Evolutionary conservation across 805 yeast genomes (phyloP).

Genomic region (Soucietia sequanensis): DNA sequence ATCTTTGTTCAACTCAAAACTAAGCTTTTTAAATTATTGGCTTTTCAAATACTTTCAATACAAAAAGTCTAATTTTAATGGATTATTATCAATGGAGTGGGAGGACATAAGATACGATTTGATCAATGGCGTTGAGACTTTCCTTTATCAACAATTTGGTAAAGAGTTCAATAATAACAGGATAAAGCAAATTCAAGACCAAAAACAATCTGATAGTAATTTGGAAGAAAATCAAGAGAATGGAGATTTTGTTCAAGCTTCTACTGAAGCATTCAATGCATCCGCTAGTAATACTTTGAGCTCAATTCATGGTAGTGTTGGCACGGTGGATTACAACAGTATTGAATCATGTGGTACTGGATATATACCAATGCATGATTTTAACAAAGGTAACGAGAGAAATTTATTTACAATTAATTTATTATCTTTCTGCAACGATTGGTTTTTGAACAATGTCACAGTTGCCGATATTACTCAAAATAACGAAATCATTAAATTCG

Average conservation of each 20-base stretch:
- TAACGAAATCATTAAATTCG: constrained; percentile 14
- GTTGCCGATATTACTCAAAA: constrained; percentile 2
- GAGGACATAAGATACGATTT: constrained; percentile 41
- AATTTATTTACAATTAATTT: constrained; percentile 24
- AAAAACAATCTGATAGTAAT: not conserved
- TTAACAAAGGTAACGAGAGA: constrained; percentile 30
- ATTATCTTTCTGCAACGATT: constrained; percentile 23
- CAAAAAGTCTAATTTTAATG: constrained; percentile 33
- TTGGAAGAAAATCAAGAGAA: not conserved
- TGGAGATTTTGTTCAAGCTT: constrained; percentile 4
- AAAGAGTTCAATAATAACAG: constrained; percentile 10
- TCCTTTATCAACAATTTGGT: constrained; percentile 34
- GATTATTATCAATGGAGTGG: constrained; percentile 42
- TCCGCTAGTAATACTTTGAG: constrained; percentile 2
- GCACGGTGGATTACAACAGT: constrained; percentile 5
- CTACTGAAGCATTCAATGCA: not conserved
- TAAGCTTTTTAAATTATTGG: constrained; percentile 28
- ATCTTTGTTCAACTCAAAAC: constrained; percentile 25
- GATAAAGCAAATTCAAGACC: not conserved
- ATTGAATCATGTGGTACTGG: constrained; percentile 18
- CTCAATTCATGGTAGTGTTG: constrained; percentile 3
- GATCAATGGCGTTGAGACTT: constrained; percentile 34
- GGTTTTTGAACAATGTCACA: constrained; percentile 12
- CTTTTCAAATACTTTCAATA: constrained; percentile 34
- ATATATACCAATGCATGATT: constrained; percentile 33